phyloP scores from a whole-genome alignment of 192 early-diverging fungal genomes.

The Coemansia sp. region DNA sequence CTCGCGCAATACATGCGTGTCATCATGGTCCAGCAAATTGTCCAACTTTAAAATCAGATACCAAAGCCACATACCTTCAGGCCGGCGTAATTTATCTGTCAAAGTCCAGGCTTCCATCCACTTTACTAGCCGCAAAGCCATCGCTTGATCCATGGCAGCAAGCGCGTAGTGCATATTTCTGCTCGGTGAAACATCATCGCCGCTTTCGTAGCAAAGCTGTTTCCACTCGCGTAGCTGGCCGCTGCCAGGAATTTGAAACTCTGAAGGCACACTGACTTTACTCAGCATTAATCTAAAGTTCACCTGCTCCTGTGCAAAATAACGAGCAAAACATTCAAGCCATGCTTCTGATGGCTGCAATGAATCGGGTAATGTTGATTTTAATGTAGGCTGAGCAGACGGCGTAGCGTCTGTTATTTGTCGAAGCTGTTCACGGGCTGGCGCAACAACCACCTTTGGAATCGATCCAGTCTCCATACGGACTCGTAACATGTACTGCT shows the following conservation, averaged over 20 bases:
- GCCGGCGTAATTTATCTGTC: conserved; percentile 19
- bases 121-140: conserved; percentile 38
- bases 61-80: conserved; percentile 48
- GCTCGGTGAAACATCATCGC: neutral
- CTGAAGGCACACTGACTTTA: conserved; percentile 8
- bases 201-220: conserved; percentile 26
- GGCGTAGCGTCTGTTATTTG: neutral
- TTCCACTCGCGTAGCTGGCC: conserved; percentile 36
- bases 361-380: neutral
- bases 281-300: conserved; percentile 8
- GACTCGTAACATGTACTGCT: conserved; percentile 52
- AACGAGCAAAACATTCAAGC: conserved; percentile 13
- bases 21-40: conserved; percentile 37
- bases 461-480: conserved; percentile 27
- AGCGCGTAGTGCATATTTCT: conserved; percentile 23
- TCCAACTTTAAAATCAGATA: conserved; percentile 40
- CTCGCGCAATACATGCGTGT: conserved; percentile 42
- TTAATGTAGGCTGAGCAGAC: neutral
- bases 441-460: conserved; percentile 23
- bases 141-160: conserved; percentile 35
- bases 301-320: conserved; percentile 14
- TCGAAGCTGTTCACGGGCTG: conserved; percentile 15
- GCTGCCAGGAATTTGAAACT: conserved; percentile 14
- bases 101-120: conserved; percentile 38
- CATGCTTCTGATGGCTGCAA: conserved; percentile 21